phyloP scores from a whole-genome alignment of 2,329 filamentous ascomycete genomes.

The Ophiostoma piceae region DNA sequence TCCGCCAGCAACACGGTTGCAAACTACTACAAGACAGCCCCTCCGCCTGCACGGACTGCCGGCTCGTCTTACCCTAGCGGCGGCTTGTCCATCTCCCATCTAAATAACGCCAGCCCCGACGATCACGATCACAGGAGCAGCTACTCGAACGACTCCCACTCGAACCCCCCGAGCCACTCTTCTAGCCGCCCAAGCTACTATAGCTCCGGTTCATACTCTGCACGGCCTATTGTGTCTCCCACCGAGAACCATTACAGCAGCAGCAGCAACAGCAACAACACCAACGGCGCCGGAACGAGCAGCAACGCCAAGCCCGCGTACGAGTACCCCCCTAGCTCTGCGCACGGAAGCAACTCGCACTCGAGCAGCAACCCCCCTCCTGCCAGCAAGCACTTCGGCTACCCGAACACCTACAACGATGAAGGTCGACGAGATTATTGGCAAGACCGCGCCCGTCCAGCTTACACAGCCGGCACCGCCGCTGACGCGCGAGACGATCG shows the following conservation, averaged over 20 bases:
- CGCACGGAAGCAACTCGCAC: background rate
- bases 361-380: background rate
- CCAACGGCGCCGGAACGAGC: background rate
- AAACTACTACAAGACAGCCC: background rate
- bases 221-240: constrained; percentile 18
- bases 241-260: constrained; percentile 14
- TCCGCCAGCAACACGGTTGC: background rate
- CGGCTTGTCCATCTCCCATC: background rate
- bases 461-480: constrained; percentile 51
- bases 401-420: constrained; percentile 45
- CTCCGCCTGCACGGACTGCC: background rate
- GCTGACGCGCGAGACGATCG: constrained; percentile 48
- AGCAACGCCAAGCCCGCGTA: background rate
- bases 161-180: background rate
- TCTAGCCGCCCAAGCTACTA: background rate
- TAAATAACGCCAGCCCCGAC: constrained; percentile 9
- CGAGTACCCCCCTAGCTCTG: background rate
- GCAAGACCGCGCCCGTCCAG: constrained; percentile 54
- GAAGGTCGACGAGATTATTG: constrained; percentile 68
- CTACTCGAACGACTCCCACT: background rate
- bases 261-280: constrained; percentile 16
- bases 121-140: background rate
- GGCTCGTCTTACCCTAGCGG: background rate
- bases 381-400: constrained; percentile 33
- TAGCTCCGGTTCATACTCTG: constrained; percentile 13